Base-by-base conservation (phyloP, 2,329 filamentous ascomycete species). In the Magnaporthiopsis rhizophila region DNA sequence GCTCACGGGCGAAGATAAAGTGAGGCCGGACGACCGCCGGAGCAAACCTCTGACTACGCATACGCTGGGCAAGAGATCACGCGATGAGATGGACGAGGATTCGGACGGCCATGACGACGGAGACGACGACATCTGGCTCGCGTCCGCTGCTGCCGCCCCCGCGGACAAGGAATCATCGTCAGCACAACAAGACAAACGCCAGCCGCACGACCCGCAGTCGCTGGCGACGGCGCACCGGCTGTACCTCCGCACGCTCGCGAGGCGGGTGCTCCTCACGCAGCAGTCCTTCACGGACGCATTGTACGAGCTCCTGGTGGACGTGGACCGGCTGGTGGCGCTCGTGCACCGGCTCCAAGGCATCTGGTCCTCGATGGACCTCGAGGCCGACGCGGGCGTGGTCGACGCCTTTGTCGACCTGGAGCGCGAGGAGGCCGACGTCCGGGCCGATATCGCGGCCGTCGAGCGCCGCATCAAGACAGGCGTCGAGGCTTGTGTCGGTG, bases 301-400 rank as follows among this genome's bases (percentile, higher is more conserved):
- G 0, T 88, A 90, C 71, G 79, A 81, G 8, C 81, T 92, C 7
- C 83, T 92, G 45, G 82, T 86, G 28, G 86, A 90, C 69, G 85
- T 92, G n/a, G 93, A 97, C 74, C 89, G 89, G 69, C 86, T 97
- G 13, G 86, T 91, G 32, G 89, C 91, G 0, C 86, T 92, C 56
- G 84, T 95, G 59, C 83, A 86, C 63, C 89, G 91, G 2, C 81
- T 97, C 0, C 87, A 95, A 68, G 81, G 81, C 2, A 86, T 95
- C 62, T 95, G 93, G 81, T 84, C 86, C 24, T 87, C 89, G 0
- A 81, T 92, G 50, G 92, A 97, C 73, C 83, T 96, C 0, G 91
- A 96, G 74, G 83, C 85, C 4, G 91, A 96, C 70, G 89, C 91
- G 65, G 91, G 91, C 7, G 90, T 95, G 0, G 86, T 93, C 5